phyloP scores from a whole-genome alignment of 495 filamentous ascomycete species.

The Tirmania nivea region DNA sequence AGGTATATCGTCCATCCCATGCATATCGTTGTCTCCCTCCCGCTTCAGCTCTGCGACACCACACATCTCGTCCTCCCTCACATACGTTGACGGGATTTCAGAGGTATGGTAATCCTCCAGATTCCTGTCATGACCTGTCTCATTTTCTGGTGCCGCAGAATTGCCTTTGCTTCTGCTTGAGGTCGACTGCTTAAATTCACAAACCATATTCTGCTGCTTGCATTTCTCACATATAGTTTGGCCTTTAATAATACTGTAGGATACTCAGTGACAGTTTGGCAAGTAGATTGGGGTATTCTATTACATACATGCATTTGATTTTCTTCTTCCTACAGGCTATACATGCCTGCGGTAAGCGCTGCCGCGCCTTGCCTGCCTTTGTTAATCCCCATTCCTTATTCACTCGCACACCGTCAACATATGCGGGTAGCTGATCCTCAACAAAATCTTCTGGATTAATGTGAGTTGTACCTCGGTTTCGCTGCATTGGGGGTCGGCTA shows the following conservation, averaged over 20 bases:
- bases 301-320: constrained; percentile 21
- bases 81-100: neutral
- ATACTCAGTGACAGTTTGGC: neutral
- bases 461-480: neutral
- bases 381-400: constrained; percentile 17
- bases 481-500: neutral
- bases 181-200: constrained; percentile 8
- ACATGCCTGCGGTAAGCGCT: constrained; percentile 17
- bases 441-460: neutral
- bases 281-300: neutral
- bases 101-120: neutral
- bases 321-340: constrained; percentile 17
- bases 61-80: neutral
- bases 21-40: neutral
- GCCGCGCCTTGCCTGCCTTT: constrained; percentile 17
- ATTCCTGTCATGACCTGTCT: neutral
- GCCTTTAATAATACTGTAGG: constrained; percentile 3
- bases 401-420: neutral
- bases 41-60: neutral
- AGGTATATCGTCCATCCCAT: neutral
- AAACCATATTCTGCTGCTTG: neutral
- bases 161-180: constrained; percentile 5
- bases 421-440: neutral
- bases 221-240: neutral
- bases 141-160: constrained; percentile 2